Percentiles rank a stretch among this genome's conserved stretches.
phyloP scores from a whole-genome alignment of 73 alveolate species.

The Effrenium voratum region DNA sequence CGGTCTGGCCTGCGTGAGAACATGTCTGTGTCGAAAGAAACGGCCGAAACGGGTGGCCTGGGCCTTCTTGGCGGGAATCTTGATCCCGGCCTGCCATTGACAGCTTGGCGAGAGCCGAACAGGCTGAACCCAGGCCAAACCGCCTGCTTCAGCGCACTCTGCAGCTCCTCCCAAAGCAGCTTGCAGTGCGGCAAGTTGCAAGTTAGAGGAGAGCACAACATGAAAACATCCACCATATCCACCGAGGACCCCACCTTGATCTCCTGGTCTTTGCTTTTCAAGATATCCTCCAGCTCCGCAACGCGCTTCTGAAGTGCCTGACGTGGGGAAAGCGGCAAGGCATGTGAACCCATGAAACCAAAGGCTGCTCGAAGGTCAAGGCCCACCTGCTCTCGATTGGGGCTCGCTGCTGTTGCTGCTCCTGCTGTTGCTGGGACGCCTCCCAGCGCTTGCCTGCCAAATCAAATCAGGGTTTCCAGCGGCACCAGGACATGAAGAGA shows the following conservation, averaged over 20 bases:
- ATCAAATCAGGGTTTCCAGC: too few relatives aligned
- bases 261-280: constrained; percentile 80
- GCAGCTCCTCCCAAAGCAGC: constrained; percentile 29
- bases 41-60: too few relatives aligned
- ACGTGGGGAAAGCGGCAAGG: too few relatives aligned
- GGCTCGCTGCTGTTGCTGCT: too few relatives aligned
- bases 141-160: constrained; percentile 35
- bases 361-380: too few relatives aligned
- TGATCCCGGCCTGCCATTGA: constrained; percentile 47
- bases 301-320: constrained; percentile 91
- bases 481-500: too few relatives aligned
- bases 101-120: too few relatives aligned
- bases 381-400: too few relatives aligned
- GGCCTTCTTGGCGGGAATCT: constrained; percentile 81
- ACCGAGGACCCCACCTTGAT: constrained; percentile 6
- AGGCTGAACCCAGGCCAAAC: too few relatives aligned
- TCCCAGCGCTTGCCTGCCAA: too few relatives aligned
- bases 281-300: constrained; percentile 57
- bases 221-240: neutral
- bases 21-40: neutral
- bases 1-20: constrained; percentile 58
- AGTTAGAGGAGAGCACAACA: neutral
- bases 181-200: neutral
- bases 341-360: too few relatives aligned
- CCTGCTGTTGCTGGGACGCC: too few relatives aligned